A percentile compares a stretch with the other conserved stretches of the same genome.
Evolutionary conservation across 2,329 filamentous ascomycete species (phyloP).

Genomic region (Aspergillus viridinutans): DNA sequence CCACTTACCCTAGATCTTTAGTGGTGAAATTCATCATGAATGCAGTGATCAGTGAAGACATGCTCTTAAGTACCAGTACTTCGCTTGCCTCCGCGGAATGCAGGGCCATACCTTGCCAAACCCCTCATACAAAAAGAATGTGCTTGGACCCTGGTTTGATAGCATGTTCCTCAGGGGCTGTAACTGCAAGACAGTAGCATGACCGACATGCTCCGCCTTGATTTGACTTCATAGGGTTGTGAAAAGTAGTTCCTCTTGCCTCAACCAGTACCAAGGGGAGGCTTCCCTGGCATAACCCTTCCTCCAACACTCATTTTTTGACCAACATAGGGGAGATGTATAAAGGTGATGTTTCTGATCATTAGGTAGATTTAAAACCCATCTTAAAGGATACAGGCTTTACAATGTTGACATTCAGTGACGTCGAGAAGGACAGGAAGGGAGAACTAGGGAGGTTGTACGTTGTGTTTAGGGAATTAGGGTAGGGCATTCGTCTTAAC

Average conservation of each 20-base stretch:
- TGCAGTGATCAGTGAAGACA: background rate
- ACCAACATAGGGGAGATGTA: background rate
- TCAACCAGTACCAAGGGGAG: background rate
- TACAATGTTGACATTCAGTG: background rate
- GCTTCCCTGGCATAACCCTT: background rate
- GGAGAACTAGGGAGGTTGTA: too few relatives aligned
- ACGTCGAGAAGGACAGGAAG: background rate
- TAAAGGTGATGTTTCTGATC: too few relatives aligned
- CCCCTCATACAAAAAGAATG: constrained; percentile 2
- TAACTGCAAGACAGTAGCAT: background rate
- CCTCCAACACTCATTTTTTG: background rate
- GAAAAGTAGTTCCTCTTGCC: background rate
- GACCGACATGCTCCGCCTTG: background rate
- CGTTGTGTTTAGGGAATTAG: too few relatives aligned
- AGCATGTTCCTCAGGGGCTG: background rate
- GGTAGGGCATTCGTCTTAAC: too few relatives aligned
- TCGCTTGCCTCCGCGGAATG: constrained; percentile 17
- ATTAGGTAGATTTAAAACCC: too few relatives aligned
- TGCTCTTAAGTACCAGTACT: background rate
- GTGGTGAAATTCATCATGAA: background rate
- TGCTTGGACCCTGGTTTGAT: background rate
- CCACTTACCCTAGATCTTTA: background rate
- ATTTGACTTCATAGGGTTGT: background rate
- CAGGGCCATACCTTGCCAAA: constrained; percentile 14
- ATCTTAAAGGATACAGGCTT: background rate